Evolutionary conservation across 768 basidiomycete species (phyloP).

Genomic region (Mycena albidolilacea): DNA sequence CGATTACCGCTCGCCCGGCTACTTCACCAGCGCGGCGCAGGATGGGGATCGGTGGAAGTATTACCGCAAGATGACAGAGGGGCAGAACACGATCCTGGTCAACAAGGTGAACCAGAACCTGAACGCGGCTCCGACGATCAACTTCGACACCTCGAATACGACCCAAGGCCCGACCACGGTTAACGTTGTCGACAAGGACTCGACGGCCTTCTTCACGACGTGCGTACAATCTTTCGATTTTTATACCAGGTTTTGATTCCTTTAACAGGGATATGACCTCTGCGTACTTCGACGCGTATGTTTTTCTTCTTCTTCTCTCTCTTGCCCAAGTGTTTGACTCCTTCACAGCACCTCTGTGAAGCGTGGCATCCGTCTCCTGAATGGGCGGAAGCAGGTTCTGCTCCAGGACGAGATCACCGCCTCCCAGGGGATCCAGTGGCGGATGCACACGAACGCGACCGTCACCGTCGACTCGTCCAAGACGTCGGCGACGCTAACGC

Average conservation of each 20-base stretch:
- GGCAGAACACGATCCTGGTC: conserved; percentile 95
- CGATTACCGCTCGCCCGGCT: conserved; percentile 80
- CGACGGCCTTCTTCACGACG: conserved; percentile 85
- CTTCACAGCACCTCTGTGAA: conserved; percentile 74
- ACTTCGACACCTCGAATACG: conserved; percentile 67
- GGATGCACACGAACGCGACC: conserved; percentile 97
- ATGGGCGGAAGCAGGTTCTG: conserved; percentile 89
- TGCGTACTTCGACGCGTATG: conserved; percentile 84
- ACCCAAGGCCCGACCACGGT: conserved; percentile 91
- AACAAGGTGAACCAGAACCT: conserved; percentile 87
- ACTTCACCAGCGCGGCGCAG: conserved; percentile 86
- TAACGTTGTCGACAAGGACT: conserved; percentile 69
- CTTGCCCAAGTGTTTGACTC: background rate
- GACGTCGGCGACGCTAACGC: conserved; percentile 80
- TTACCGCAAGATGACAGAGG: conserved; percentile 97
- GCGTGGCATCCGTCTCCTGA: conserved; percentile 89
- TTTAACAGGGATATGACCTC: conserved; percentile 69
- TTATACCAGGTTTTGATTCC: background rate
- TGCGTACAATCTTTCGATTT: conserved; percentile 1
- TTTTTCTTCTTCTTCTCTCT: conserved; percentile 39
- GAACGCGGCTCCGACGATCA: conserved; percentile 71
- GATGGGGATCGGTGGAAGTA: conserved; percentile 86
- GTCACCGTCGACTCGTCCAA: conserved; percentile 59
- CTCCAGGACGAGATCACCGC: conserved; percentile 92
- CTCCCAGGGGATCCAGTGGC: conserved; percentile 81